Evolutionary conservation across 108 stramenopile species (phyloP), one percentile per base, ranked within the genome.

Genomic region (Stephanodiscus minutulus): DNA sequence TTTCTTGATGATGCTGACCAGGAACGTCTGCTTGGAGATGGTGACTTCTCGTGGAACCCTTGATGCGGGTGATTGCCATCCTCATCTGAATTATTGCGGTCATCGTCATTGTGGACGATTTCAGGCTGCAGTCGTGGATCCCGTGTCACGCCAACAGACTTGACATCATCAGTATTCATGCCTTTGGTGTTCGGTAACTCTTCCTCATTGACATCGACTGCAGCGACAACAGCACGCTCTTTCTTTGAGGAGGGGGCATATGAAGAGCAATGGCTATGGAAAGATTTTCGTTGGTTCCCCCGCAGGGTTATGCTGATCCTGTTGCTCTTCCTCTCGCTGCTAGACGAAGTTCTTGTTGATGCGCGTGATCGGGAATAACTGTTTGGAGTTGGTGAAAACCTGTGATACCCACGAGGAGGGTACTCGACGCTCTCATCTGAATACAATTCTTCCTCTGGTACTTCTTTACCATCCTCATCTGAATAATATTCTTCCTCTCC

Each of bases 371-470:
- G 59, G 33, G 35, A 60, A 52, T 52, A 52, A 9, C 5, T 20
- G 59, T 6, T 25, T 28, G 59, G 33, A n/a, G 28, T 6, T 6
- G 59, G 59, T 6, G 35, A 36, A n/a, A 25, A 60, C 9, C 36
- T 37, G 59, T 60, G 28, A 18, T 60, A 31, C 6, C 29, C 59
- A 33, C 12, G 57, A n/a, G 57, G 57, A 22, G 57, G 57, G 21
- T 35, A 35, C 57, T 59, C 57, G 31, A 59, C 21, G 21, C 11
- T 10, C 33, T 59, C 57, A 9, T 35, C 35, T 3, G 35, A 35
- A 35, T 35, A 35, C 3, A 5, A 35, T 6, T 6, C 6, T 35
- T 35, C 35, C 35, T 35, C 35, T 35, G 35, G 5, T 35, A 3
- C 35, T 3, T 35, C 35, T 3, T 5, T 6, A 5, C 57, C 25